Base-by-base conservation (phyloP, 2,329 filamentous ascomycete species). In the Botrytis squamosa region DNA sequence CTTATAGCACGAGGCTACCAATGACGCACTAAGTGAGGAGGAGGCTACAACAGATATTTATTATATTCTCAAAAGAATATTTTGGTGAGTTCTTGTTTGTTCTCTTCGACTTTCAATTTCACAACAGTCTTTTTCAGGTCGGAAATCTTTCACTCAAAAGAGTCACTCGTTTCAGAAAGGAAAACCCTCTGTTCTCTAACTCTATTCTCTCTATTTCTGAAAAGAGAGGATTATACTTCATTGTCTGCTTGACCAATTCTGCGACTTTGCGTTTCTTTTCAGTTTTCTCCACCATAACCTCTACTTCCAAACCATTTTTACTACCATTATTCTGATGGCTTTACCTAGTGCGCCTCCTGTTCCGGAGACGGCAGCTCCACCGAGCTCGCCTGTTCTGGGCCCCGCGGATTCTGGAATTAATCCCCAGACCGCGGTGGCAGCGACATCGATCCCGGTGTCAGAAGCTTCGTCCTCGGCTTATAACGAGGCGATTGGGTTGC, bases 301-400 rank as follows among this genome's bases (percentile, higher is more conserved):
- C n/a, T 33, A 36, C 25, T 18, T 25, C 9, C 8, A 29, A n/a
- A 20, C 29, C 42, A 16, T 10, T n/a, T 33, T 25, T 60, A 16
- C n/a, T 20, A 46, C 40, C 63, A 46, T 36, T 3, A 33, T 40
- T 52, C 33, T 46, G 44, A 72, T 69, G 52, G 25, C 40, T 52
- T 33, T 62, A 8, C 33, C 22, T 63, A 69, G 55, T 22, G 16
- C 29, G 25, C n/a, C 38, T 16, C 29, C 33, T 42, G 22, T 25
- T 33, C 40, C 29, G 29, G 36, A 25, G 25, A 38, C 42, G 18
- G 40, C 33, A n/a, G 71, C 71, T 29, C 64, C 71, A 25, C 71
- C 64, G 33, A 69, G 64, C 55, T 73, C 64, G 29, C 71, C 71
- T 20, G 12, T 72, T 69, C 71, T 72, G 10, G 40, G 33, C 10